Conservation (phyloP, 2,329 filamentous ascomycete genomes). For the Myriosclerotinia curreyana region DNA sequence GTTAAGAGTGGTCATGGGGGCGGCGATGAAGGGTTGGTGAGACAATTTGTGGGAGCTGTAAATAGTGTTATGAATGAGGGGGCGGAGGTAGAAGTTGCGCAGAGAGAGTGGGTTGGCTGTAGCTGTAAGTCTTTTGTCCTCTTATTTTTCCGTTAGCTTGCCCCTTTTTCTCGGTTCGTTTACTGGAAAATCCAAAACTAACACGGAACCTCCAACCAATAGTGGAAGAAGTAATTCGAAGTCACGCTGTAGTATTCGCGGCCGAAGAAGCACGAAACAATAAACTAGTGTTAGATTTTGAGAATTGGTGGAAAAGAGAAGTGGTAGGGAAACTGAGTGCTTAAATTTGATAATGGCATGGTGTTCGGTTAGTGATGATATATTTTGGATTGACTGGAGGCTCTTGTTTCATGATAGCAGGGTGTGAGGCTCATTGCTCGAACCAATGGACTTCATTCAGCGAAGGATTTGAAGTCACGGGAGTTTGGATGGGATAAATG, state of each 20-base stretch:
- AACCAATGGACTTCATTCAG: not conserved
- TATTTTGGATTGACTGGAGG: not conserved
- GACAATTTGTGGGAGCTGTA: slow-evolving; percentile 80
- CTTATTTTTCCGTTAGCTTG: not conserved
- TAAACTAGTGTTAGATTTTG: slow-evolving; percentile 71
- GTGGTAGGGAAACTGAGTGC: slow-evolving; percentile 41
- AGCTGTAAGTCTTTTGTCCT: slow-evolving; percentile 42
- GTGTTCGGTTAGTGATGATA: not conserved
- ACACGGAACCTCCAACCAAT: not conserved
- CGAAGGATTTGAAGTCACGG: not conserved
- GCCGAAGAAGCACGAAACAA: slow-evolving; percentile 79
- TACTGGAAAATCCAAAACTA: not conserved
- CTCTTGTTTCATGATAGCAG: not conserved
- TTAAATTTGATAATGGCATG: not conserved
- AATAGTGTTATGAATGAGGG: slow-evolving; percentile 71
- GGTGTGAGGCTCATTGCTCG: not conserved
- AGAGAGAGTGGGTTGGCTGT: slow-evolving; percentile 74
- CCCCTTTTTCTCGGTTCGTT: not conserved
- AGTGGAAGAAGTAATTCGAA: slow-evolving; percentile 80
- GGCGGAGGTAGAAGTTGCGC: slow-evolving; percentile 66
- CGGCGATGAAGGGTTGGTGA: slow-evolving; percentile 74
- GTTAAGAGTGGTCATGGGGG: slow-evolving; percentile 63
- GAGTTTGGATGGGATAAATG: not conserved
- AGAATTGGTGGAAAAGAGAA: slow-evolving; percentile 67
- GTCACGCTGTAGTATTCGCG: slow-evolving; percentile 90